phyloP scores from a whole-genome alignment of 2,329 filamentous ascomycete species.

The Monosporascus sp. region DNA sequence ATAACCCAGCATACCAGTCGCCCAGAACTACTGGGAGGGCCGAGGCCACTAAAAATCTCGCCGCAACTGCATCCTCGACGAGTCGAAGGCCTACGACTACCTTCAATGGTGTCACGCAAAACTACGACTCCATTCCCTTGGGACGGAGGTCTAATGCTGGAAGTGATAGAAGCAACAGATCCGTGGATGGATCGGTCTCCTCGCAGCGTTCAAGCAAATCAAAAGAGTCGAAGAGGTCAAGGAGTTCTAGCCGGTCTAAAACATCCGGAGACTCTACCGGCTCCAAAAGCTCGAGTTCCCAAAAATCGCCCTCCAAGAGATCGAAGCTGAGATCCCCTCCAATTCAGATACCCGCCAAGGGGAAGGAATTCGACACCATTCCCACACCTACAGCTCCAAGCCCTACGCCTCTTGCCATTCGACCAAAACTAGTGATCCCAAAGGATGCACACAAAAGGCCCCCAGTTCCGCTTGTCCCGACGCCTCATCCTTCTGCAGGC shows the following conservation, averaged over 20 bases:
- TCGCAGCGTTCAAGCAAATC: background rate
- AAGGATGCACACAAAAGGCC: background rate
- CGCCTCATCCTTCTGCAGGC: background rate
- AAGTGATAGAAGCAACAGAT: conserved; percentile 2
- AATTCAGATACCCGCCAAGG: conserved; percentile 2
- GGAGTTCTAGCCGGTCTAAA: background rate
- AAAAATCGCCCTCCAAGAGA: background rate
- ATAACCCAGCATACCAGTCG: background rate
- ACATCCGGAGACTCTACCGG: background rate
- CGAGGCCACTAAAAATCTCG: no score
- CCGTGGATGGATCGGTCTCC: background rate
- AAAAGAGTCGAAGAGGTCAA: background rate
- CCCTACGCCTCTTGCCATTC: conserved; percentile 1
- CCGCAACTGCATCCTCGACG: no score
- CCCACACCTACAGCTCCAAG: conserved; percentile 2
- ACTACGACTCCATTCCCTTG: background rate
- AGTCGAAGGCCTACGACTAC: no score
- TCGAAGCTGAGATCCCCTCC: background rate
- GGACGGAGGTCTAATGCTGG: background rate
- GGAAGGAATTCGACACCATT: background rate
- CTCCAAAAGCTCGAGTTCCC: background rate
- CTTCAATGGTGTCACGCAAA: no score
- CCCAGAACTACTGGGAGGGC: no score
- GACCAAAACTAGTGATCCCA: conserved; percentile 3
- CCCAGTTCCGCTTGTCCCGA: background rate